Conservation (phyloP, 2,329 filamentous ascomycete genomes). For the Phoma sp. region DNA sequence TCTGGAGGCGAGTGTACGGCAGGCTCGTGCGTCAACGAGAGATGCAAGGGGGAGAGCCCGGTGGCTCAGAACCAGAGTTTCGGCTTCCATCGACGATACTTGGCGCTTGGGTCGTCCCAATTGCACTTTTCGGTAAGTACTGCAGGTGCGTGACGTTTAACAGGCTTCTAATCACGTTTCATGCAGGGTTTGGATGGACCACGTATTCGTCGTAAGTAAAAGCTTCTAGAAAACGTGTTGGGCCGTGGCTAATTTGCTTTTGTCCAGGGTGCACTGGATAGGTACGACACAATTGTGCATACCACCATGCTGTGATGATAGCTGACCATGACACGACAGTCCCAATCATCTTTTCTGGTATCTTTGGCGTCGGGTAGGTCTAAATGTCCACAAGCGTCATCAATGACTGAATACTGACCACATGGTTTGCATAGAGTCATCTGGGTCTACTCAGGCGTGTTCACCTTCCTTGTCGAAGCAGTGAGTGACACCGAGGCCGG, state of each 20-base stretch:
- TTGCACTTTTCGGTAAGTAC: slow-evolving; percentile 76
- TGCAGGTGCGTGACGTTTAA: slow-evolving; percentile 31
- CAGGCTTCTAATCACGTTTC: slow-evolving; percentile 35
- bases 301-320: slow-evolving; percentile 34
- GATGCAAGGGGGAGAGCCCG: slow-evolving; percentile 58
- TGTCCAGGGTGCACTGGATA: slow-evolving; percentile 57
- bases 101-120: slow-evolving; percentile 78
- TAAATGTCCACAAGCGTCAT: slow-evolving; percentile 30
- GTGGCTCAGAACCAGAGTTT: slow-evolving; percentile 82
- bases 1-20: slow-evolving; percentile 69
- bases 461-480: slow-evolving; percentile 80
- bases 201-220: slow-evolving; percentile 76
- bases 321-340: slow-evolving; percentile 50
- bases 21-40: slow-evolving; percentile 63
- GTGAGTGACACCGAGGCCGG: slow-evolving; percentile 47
- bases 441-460: slow-evolving; percentile 81
- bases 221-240: slow-evolving; percentile 60
- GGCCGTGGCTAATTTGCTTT: slow-evolving; percentile 36
- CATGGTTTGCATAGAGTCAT: slow-evolving; percentile 63
- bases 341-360: slow-evolving; percentile 56
- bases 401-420: slow-evolving; percentile 39
- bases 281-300: slow-evolving; percentile 46
- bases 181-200: slow-evolving; percentile 78
- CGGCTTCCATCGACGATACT: slow-evolving; percentile 71
- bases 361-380: slow-evolving; percentile 55